Evolutionary conservation across 1,284 basidiomycete genomes (phyloP).

Genomic region (Sporisorium graminicola): DNA sequence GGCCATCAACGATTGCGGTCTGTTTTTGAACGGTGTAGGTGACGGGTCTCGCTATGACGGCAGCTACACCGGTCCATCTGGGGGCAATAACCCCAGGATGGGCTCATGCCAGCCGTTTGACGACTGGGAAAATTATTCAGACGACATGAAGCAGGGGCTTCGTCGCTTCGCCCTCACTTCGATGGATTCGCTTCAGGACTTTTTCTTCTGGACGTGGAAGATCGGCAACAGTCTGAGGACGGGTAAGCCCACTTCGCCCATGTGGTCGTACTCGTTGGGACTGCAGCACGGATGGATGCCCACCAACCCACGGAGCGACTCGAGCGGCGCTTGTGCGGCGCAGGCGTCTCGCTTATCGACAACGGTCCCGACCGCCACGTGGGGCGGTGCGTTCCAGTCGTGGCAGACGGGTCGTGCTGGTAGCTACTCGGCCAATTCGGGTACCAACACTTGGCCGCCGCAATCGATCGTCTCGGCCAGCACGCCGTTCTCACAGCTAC

Average conservation of each 20-base stretch:
- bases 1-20: conserved; percentile 86
- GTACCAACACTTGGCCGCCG: conserved; percentile 50
- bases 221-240: conserved; percentile 69
- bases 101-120: conserved; percentile 53
- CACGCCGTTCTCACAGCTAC: conserved; percentile 34
- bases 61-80: conserved; percentile 70
- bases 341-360: conserved; percentile 26
- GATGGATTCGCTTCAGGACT: conserved; percentile 61
- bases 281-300: conserved; percentile 66
- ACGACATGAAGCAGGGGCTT: conserved; percentile 35
- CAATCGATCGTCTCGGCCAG: conserved; percentile 36
- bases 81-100: conserved; percentile 48
- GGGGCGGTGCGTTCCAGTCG: conserved; percentile 40
- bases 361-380: conserved; percentile 23
- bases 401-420: conserved; percentile 56
- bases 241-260: conserved; percentile 50
- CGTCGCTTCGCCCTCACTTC: conserved; percentile 46
- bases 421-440: conserved; percentile 34
- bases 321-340: conserved; percentile 36
- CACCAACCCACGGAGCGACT: conserved; percentile 38
- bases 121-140: conserved; percentile 55
- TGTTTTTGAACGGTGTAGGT: conserved; percentile 77
- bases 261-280: conserved; percentile 68
- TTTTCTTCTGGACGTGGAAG: conserved; percentile 84
- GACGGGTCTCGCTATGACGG: conserved; percentile 84